Conservation (phyloP, 2,329 filamentous ascomycete genomes). For the Verticillium zaregamsianum region DNA sequence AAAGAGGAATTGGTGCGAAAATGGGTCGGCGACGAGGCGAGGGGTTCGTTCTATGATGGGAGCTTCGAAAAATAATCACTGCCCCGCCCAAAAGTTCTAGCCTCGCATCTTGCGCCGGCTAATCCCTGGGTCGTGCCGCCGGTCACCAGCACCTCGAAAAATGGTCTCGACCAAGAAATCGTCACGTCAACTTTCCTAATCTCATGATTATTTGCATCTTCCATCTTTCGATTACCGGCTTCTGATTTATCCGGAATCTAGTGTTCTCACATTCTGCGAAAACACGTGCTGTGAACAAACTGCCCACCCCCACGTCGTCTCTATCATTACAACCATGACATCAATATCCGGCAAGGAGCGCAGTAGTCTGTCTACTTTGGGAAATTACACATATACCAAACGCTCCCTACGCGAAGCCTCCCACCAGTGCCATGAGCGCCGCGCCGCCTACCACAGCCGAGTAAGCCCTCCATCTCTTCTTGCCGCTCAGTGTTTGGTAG, state of each 20-base stretch:
- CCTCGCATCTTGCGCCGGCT: background rate
- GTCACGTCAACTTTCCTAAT: too few species aligned
- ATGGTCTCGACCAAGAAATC: too few species aligned
- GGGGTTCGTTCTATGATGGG: constrained; percentile 5
- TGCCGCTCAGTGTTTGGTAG: constrained; percentile 61
- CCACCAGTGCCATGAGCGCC: constrained; percentile 65
- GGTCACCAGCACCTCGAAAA: too few species aligned
- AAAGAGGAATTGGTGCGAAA: background rate
- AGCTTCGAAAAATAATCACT: constrained; percentile 3
- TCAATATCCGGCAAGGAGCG: background rate
- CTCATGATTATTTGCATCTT: too few species aligned
- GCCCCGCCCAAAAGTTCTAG: constrained; percentile 5
- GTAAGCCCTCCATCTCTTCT: constrained; percentile 58
- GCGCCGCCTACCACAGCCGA: constrained; percentile 61
- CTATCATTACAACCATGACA: background rate
- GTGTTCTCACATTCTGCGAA: background rate
- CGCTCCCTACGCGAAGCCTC: constrained; percentile 60
- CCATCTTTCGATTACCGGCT: too few species aligned
- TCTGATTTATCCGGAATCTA: too few species aligned
- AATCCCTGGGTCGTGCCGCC: background rate
- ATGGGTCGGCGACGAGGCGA: constrained; percentile 15
- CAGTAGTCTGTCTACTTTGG: background rate
- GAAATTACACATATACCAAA: background rate
- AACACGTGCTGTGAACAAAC: background rate
- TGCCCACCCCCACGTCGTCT: background rate